Evolutionary conservation across 2,329 filamentous ascomycete genomes (phyloP).

Genomic region (Hymenoscyphus infarciens): DNA sequence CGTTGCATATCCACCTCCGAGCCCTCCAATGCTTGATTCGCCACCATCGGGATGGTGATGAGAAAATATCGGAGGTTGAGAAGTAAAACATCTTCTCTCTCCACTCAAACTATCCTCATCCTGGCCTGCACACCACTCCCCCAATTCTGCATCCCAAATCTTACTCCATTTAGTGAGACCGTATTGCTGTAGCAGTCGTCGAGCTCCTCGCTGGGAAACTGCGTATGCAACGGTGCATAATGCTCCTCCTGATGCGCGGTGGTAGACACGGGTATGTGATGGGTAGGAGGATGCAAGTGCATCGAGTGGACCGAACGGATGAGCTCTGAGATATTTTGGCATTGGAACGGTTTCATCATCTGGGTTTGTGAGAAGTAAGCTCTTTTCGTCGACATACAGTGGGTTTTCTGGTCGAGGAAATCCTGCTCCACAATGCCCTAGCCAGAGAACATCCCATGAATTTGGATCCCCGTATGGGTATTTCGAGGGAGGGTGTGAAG

Average conservation of each 20-base stretch:
- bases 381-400: not conserved
- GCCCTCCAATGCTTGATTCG: conserved; percentile 22
- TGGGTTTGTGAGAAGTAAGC: conserved; percentile 16
- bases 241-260: conserved; percentile 19
- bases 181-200: conserved; percentile 20
- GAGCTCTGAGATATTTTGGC: conserved; percentile 19
- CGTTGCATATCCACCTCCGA: conserved; percentile 21
- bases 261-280: conserved; percentile 21
- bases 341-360: conserved; percentile 19
- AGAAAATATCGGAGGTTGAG: conserved; percentile 22
- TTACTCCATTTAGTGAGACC: conserved; percentile 19
- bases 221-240: conserved; percentile 24
- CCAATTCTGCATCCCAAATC: conserved; percentile 22
- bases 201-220: conserved; percentile 20
- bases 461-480: conserved; percentile 20
- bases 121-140: conserved; percentile 21
- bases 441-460: conserved; percentile 23
- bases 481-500: not conserved
- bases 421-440: conserved; percentile 22
- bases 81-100: conserved; percentile 19
- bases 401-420: conserved; percentile 15
- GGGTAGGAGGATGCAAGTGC: conserved; percentile 14
- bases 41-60: conserved; percentile 24
- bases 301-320: conserved; percentile 24
- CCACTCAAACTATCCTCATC: conserved; percentile 3